A percentile compares a stretch with the other conserved stretches of the same genome.
Conservation (phyloP, 2,329 filamentous ascomycete genomes). For the Alternaria viburni region DNA sequence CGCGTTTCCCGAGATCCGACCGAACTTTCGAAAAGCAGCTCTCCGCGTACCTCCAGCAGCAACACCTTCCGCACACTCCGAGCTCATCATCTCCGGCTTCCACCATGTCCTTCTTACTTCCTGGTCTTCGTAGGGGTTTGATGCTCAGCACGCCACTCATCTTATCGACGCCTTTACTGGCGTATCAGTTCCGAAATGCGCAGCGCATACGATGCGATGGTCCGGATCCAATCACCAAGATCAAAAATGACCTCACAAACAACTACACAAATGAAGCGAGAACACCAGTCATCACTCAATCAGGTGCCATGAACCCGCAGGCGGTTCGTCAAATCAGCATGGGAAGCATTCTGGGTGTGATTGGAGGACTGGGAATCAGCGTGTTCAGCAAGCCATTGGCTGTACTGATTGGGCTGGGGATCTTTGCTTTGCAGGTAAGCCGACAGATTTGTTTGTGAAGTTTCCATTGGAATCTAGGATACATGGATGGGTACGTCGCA, state of each 20-base stretch:
- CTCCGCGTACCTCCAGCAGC: constrained; percentile 24
- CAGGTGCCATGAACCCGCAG: constrained; percentile 49
- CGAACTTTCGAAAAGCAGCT: constrained; percentile 23
- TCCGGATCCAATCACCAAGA: constrained; percentile 42
- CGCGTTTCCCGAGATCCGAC: constrained; percentile 1
- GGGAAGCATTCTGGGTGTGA: constrained; percentile 53
- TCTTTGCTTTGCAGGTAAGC: constrained; percentile 68
- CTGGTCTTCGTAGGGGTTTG: constrained; percentile 49
- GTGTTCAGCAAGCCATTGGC: constrained; percentile 75
- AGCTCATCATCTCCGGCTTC: background rate
- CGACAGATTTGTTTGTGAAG: background rate
- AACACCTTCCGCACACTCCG: constrained; percentile 9
- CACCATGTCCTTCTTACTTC: constrained; percentile 50
- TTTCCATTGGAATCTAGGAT: background rate
- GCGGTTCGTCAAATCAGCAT: constrained; percentile 54
- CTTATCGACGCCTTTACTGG: constrained; percentile 41
- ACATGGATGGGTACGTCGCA: background rate
- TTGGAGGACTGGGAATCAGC: constrained; percentile 67
- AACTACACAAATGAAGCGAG: constrained; percentile 49
- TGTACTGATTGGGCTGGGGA: constrained; percentile 68
- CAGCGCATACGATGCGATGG: constrained; percentile 48
- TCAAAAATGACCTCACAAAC: constrained; percentile 44
- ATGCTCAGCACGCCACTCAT: constrained; percentile 46
- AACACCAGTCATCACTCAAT: constrained; percentile 47
- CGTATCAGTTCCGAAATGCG: constrained; percentile 31